Conservation (phyloP, 2,329 filamentous ascomycete species). For the Penicillium sp. region DNA sequence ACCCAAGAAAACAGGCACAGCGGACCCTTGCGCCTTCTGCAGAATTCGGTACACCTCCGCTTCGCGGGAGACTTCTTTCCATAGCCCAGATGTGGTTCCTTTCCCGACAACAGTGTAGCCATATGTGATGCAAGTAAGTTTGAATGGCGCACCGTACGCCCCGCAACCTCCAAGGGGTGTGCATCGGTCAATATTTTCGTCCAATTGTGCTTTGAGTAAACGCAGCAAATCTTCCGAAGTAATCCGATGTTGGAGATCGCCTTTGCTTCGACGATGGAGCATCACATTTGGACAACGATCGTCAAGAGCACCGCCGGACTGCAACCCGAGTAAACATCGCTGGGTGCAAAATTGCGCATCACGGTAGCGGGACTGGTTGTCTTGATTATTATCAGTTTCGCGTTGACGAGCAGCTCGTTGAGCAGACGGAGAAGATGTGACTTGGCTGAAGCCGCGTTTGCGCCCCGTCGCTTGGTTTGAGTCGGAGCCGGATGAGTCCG, state of each 20-base stretch:
- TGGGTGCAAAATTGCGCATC: constrained; percentile 26
- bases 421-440: constrained; percentile 19
- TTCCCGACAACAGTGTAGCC: neutral
- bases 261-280: constrained; percentile 6
- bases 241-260: neutral
- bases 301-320: constrained; percentile 16
- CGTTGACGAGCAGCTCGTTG: neutral
- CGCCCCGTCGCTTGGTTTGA: constrained; percentile 10
- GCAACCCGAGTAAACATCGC: constrained; percentile 24
- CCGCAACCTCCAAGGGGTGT: neutral
- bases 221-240: neutral
- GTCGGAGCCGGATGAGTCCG: constrained; percentile 19
- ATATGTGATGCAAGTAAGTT: neutral
- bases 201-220: neutral
- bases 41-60: neutral
- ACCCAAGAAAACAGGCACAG: neutral
- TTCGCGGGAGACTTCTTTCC: constrained; percentile 3
- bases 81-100: neutral
- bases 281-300: constrained; percentile 25
- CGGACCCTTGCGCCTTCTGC: neutral
- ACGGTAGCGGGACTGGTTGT: constrained; percentile 8
- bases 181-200: neutral
- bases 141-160: neutral
- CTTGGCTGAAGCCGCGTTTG: constrained; percentile 25
- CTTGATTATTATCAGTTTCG: neutral